Evolutionary conservation across 768 basidiomycete genomes (phyloP).

Genomic region (Russula virescens): DNA sequence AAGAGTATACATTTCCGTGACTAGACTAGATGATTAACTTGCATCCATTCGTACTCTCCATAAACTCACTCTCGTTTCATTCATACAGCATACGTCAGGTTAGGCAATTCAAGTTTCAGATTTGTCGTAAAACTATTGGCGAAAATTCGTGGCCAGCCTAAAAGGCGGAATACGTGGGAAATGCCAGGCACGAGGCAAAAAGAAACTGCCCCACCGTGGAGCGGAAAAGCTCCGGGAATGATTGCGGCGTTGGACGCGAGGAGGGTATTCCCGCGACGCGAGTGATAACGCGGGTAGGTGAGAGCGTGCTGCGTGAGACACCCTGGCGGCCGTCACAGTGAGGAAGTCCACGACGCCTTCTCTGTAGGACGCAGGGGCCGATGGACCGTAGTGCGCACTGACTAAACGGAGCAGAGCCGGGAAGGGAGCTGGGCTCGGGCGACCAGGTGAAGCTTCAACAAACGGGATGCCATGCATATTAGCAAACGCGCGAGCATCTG

Average conservation of each 20-base stretch:
- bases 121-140: background rate
- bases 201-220: background rate
- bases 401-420: constrained; percentile 5
- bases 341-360: constrained; percentile 13
- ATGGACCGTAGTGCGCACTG: constrained; percentile 1
- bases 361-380: background rate
- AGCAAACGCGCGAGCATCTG: constrained; percentile 7
- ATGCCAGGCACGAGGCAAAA: background rate
- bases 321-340: constrained; percentile 16
- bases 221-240: background rate
- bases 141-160: background rate
- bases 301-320: constrained; percentile 2
- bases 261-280: background rate
- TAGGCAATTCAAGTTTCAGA: too few species aligned
- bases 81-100: background rate
- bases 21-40: background rate
- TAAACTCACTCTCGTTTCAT: too few species aligned
- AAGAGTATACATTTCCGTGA: background rate
- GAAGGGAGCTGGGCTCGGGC: constrained; percentile 1
- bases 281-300: background rate
- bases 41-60: background rate
- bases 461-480: constrained; percentile 6
- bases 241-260: background rate
- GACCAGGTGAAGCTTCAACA: constrained; percentile 1
- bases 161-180: background rate